phyloP scores from a whole-genome alignment of 257 asterid genomes.

The Striga asiatica region DNA sequence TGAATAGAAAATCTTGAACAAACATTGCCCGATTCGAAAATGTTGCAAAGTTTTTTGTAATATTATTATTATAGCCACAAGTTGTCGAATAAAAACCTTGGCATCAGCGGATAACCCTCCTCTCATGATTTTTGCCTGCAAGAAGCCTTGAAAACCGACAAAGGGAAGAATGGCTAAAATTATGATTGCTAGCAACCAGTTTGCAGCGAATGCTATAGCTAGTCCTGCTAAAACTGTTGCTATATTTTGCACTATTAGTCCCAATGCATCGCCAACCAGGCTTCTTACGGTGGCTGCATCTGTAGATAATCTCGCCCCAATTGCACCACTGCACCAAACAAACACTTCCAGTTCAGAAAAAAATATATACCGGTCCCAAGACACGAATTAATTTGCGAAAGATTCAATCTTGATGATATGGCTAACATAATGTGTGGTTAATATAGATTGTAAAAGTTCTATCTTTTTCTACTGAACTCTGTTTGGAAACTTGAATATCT shows the following conservation, averaged over 20 bases:
- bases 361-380: no score
- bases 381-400: no score
- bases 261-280: conserved; percentile 76
- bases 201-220: conserved; percentile 55
- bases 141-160: conserved; percentile 61
- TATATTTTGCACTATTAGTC: conserved; percentile 59
- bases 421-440: no score
- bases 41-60: no score
- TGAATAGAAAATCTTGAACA: no score
- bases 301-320: conserved; percentile 70
- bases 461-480: no score
- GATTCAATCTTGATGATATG: no score
- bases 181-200: conserved; percentile 68
- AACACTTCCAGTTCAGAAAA: conserved; percentile 4
- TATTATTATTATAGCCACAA: no score
- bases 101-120: conserved; percentile 76
- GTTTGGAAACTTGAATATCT: no score
- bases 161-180: conserved; percentile 43
- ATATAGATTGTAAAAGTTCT: no score
- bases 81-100: conserved; percentile 63
- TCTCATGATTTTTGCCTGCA: conserved; percentile 38
- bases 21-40: no score
- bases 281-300: conserved; percentile 67
- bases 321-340: conserved; percentile 51
- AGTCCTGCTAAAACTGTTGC: conserved; percentile 49